Conservation (phyloP, 2,329 filamentous ascomycete species). For the Phialophora tarda region DNA sequence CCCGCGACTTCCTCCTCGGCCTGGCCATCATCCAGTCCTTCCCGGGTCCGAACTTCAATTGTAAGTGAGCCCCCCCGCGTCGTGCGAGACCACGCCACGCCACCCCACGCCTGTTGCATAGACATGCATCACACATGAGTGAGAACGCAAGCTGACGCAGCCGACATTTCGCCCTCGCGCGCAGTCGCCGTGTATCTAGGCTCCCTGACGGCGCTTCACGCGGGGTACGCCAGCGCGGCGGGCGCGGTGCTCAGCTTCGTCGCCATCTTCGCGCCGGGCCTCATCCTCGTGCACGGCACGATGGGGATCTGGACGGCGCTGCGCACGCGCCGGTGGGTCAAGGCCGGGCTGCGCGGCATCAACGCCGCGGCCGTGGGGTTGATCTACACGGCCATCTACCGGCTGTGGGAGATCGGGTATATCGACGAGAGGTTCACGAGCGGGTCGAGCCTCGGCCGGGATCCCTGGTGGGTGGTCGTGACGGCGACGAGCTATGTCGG, state of each 20-base stretch:
- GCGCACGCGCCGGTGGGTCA: constrained; percentile 56
- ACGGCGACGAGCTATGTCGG: constrained; percentile 58
- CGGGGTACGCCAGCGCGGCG: constrained; percentile 43
- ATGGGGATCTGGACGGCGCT: constrained; percentile 56
- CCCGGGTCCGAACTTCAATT: constrained; percentile 61
- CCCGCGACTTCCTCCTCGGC: constrained; percentile 74
- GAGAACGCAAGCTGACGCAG: neutral
- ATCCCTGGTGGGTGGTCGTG: constrained; percentile 69
- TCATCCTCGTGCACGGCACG: constrained; percentile 41
- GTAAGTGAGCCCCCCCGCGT: neutral
- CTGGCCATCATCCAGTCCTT: constrained; percentile 74
- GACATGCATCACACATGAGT: neutral
- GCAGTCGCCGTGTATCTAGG: constrained; percentile 63
- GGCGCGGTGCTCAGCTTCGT: constrained; percentile 61
- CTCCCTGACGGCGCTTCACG: constrained; percentile 51
- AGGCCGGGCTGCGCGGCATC: constrained; percentile 58
- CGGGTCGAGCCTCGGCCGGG: constrained; percentile 61
- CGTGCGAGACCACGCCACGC: neutral
- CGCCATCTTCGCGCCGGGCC: constrained; percentile 49
- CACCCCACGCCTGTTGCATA: neutral
- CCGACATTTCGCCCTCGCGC: neutral
- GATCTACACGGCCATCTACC: constrained; percentile 69
- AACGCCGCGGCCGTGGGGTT: constrained; percentile 67
- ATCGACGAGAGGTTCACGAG: constrained; percentile 56
- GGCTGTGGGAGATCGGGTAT: constrained; percentile 67